Base-by-base conservation (phyloP, 129 eudicot genomes). In the Pulicaria dysenterica region DNA sequence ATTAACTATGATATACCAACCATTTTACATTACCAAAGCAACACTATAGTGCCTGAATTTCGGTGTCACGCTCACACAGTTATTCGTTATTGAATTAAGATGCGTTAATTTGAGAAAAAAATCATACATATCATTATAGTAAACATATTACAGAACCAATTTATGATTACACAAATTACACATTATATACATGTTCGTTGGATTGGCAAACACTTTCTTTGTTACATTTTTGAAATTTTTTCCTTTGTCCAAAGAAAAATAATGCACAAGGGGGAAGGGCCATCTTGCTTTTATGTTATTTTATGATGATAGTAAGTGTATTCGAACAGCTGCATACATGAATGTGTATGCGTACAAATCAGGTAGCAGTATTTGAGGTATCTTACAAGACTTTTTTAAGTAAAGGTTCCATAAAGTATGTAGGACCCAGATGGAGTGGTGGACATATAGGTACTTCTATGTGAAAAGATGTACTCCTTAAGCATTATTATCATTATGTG, bases 341-440 rank as follows among this genome's bases (percentile, higher is more conserved):
- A 3, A 43, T 42, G 42, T 45, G 41, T 51, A 74, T 41, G 49
- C 24, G 14, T 6, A 17, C 38, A 73, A 9, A 73, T 47, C 55
- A 9, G 7, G 50, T 56, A 48, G 46, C 17, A 48, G 41, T 58
- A 45, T 11, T 58, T 43, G 40, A 37, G 12, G 40, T 4, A 55
- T 65, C 72, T 34, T 45, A 56, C 67, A 43, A 19, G 53, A 42
- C 4, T 17, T 58, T 47, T 24, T 40, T 13, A 45, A 67, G 34
- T 13, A 47, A 3, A 58, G 51, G n/a, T 45, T 67, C 41, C 69
- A 76, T 16, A 76, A 69, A 76, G 61, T 68, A 67, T 14, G 74
- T 37, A 16, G 61, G 61, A 39, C 75, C 69, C 69, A 58, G 37
- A 38, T 68, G 69, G 3, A 45, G 53, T 68, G 69, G 3, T 57